Evolutionary conservation across 2,329 filamentous ascomycete genomes (phyloP), one percentile per base, ranked within the genome.

Genomic region (Thelonectria rubi): DNA sequence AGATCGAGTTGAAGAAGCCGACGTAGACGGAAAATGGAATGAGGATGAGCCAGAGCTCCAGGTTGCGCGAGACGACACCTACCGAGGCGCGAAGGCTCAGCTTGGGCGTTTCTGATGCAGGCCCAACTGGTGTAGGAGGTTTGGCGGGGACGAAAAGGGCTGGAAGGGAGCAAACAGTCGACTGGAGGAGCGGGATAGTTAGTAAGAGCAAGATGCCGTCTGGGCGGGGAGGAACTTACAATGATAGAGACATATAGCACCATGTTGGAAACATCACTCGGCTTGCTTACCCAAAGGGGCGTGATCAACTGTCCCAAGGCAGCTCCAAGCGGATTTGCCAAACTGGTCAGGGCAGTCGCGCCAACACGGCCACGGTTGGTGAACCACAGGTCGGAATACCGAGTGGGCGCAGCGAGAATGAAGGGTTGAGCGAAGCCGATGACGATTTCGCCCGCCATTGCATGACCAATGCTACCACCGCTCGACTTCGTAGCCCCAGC

Each of bases 311-410:
- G 93, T 4, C 93, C 94, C 51, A 97, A 79, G 7, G 94, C 94
- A 20, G 91, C 94, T 14, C 94, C 94, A 53, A 98, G 85, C 0
- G 94, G 94, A 76, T 97, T 98, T 4, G 94, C 92, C 60, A 98
- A 79, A 62, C 89, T 94, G 20, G 90, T 89, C 37, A 97, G 73
- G 1, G 94, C 95, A 1, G 94, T 98, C 17, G 94, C 94, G 55
- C 91, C 90, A 12, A 97, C 91, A 56, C 95, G 87, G 8, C 94
- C 94, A 11, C 83, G 81, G 70, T 91, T 89, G 2, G 92, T 94
- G 78, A 98, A 98, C 95, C 95, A 98, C 62, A 97, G 81, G 74
- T 97, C 94, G 56, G 92, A 95, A 78, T 97, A 99, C 64, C 92
- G 84, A 0, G 95, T 94, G 1, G 95, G 94, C 0, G 94, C 93